Conservation (phyloP, 192 early-diverging fungal species). For the Mortierella antarctica region DNA sequence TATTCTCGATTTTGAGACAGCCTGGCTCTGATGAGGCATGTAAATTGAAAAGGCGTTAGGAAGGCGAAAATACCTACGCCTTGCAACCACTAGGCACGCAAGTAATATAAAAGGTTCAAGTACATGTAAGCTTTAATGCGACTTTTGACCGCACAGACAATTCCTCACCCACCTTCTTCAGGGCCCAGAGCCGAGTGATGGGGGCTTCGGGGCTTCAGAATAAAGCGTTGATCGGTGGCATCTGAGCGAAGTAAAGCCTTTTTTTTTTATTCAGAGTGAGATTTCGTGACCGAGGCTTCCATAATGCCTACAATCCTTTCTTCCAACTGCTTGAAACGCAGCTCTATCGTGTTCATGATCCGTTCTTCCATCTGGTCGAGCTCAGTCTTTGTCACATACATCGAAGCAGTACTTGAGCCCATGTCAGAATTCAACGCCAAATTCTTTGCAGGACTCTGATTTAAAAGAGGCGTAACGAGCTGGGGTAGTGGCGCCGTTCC, state of each 20-base stretch:
- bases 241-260: too few relatives aligned
- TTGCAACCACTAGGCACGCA: too few relatives aligned
- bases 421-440: too few relatives aligned
- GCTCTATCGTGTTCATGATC: slow-evolving; percentile 32
- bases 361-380: slow-evolving; percentile 28
- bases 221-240: background rate
- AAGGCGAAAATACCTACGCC: too few relatives aligned
- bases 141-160: background rate
- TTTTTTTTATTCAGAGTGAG: background rate
- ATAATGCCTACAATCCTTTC: slow-evolving; percentile 19
- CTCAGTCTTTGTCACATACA: slow-evolving; percentile 31
- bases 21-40: too few relatives aligned
- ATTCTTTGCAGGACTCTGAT: background rate
- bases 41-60: too few relatives aligned
- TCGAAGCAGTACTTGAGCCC: background rate
- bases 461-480: background rate
- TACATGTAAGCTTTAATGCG: too few relatives aligned
- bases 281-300: background rate
- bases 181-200: too few relatives aligned
- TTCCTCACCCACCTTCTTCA: too few relatives aligned
- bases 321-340: slow-evolving; percentile 26
- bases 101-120: too few relatives aligned
- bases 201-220: too few relatives aligned
- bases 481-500: background rate
- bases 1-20: too few relatives aligned